phyloP scores from a whole-genome alignment of 1,284 basidiomycete genomes.

The Neonothopanus nambi region DNA sequence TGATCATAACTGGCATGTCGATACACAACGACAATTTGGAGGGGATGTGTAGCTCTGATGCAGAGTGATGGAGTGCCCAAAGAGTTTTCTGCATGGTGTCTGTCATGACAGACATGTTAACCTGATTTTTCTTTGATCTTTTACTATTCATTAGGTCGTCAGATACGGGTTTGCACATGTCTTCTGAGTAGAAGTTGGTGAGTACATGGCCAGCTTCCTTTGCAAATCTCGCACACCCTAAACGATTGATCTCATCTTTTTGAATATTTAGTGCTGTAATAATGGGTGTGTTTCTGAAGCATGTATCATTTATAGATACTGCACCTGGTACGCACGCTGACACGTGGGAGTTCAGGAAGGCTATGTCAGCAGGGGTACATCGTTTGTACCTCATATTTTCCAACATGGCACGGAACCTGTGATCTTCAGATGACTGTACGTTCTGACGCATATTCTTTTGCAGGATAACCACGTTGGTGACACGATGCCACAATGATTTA shows the following conservation, averaged over 20 bases:
- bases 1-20: slow-evolving; percentile 24
- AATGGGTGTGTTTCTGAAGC: slow-evolving; percentile 31
- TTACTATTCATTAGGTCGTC: too few species aligned
- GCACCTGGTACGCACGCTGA: slow-evolving; percentile 7
- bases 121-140: too few species aligned
- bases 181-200: slow-evolving; percentile 21
- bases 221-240: slow-evolving; percentile 31
- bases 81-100: too few species aligned
- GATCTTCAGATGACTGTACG: slow-evolving; percentile 23
- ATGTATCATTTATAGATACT: slow-evolving; percentile 16
- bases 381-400: slow-evolving; percentile 35
- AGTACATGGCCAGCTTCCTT: too few species aligned
- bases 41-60: slow-evolving; percentile 25
- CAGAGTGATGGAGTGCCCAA: too few species aligned
- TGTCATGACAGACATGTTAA: too few species aligned
- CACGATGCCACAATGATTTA: slow-evolving; percentile 14
- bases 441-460: slow-evolving; percentile 38
- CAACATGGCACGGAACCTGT: slow-evolving; percentile 27
- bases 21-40: slow-evolving; percentile 24
- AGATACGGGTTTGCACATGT: too few species aligned
- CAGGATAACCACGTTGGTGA: slow-evolving; percentile 31
- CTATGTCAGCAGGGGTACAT: slow-evolving; percentile 34
- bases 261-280: slow-evolving; percentile 33
- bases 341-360: slow-evolving; percentile 26
- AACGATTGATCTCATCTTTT: slow-evolving; percentile 33